A percentile compares a stretch with the other conserved stretches of the same genome.
These are phyloP conservation scores for Dryas drummondii DNA, from an alignment of 306 rosid species.

Conservation along the genomic window DNA sequence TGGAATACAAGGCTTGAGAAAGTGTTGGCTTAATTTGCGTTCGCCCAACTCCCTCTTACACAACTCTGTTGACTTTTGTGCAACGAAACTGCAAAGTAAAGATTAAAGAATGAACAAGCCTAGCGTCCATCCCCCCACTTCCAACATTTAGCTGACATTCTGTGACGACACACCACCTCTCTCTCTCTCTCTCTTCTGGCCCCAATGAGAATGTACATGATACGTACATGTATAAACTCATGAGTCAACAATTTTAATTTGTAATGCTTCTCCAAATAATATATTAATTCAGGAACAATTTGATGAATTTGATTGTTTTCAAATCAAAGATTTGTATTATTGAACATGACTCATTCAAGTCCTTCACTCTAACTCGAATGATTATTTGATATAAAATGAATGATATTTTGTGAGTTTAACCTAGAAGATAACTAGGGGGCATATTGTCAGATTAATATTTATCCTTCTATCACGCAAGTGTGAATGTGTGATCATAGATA, in stretches of 20 bases:
- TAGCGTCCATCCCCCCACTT: too few species aligned
- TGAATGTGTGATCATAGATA: too few species aligned
- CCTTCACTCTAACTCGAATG: too few species aligned
- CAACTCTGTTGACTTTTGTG: not conserved
- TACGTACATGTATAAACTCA: not conserved
- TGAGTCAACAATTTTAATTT: not conserved
- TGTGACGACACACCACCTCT: not conserved
- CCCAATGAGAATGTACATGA: too few species aligned
- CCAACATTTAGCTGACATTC: not conserved
- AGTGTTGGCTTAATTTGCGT: not conserved
- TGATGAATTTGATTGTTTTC: not conserved
- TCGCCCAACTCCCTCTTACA: not conserved
- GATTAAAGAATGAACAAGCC: not conserved
- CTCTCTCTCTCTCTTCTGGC: not conserved
- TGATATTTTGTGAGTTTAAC: too few species aligned
- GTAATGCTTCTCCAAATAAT: not conserved
- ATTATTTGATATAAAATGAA: too few species aligned
- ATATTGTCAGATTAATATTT: too few species aligned
- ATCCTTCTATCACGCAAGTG: too few species aligned
- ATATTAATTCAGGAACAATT: not conserved
- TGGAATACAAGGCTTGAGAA: not conserved
- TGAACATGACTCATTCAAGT: too few species aligned
- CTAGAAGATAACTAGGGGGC: accelerated
- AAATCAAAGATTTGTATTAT: too few species aligned
- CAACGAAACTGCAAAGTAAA: slow-evolving; percentile 3